phyloP scores from a whole-genome alignment of 2,329 filamentous ascomycete genomes.

The Neonectria faginata region DNA sequence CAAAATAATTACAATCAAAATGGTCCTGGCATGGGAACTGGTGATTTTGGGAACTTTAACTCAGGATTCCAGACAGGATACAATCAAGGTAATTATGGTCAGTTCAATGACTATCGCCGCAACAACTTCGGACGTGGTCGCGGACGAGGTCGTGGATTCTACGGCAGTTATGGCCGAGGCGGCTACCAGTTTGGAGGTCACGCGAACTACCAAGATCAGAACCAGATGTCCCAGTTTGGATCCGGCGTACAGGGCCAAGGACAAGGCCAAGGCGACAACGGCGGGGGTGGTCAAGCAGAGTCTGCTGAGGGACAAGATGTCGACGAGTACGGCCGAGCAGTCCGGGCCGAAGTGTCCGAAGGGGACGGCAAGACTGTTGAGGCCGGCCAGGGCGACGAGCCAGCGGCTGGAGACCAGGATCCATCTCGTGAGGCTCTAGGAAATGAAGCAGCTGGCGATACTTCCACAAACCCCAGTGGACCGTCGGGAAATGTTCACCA shows the following conservation, averaged over 20 bases:
- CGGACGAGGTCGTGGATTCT: conserved; percentile 74
- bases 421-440: conserved; percentile 49
- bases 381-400: conserved; percentile 33
- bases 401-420: conserved; percentile 24
- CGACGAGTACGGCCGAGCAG: conserved; percentile 56
- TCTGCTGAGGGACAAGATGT: conserved; percentile 47
- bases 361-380: conserved; percentile 29
- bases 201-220: conserved; percentile 52
- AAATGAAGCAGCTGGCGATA: conserved; percentile 44
- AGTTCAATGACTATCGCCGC: conserved; percentile 82
- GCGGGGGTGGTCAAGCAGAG: conserved; percentile 25
- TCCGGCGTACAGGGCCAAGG: conserved; percentile 35
- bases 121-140: conserved; percentile 75
- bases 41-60: conserved; percentile 85
- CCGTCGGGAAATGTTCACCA: conserved; percentile 31
- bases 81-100: conserved; percentile 87
- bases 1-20: conserved; percentile 92
- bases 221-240: conserved; percentile 47
- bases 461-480: conserved; percentile 39
- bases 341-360: conserved; percentile 41
- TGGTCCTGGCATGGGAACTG: conserved; percentile 82
- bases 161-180: conserved; percentile 67
- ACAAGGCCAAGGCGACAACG: conserved; percentile 40
- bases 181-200: conserved; percentile 61
- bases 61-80: conserved; percentile 81